Conservation (phyloP, 2,329 filamentous ascomycete species). For the Penicillium expansum region DNA sequence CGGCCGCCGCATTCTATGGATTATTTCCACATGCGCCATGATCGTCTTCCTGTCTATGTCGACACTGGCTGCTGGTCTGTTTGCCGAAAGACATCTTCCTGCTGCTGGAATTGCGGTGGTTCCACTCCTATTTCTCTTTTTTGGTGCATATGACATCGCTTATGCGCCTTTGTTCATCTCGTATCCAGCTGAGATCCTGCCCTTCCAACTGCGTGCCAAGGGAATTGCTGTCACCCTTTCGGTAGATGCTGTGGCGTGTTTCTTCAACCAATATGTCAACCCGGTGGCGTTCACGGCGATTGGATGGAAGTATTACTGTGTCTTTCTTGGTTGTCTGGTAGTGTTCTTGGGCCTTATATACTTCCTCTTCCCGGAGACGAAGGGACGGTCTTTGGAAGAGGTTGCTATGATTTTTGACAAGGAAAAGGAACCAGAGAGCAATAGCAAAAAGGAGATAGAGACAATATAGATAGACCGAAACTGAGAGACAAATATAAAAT, state of each 20-base stretch:
- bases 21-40: slow-evolving; percentile 21
- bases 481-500: neutral
- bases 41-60: slow-evolving; percentile 24
- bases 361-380: slow-evolving; percentile 37
- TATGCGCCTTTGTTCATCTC: slow-evolving; percentile 29
- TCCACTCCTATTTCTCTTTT: slow-evolving; percentile 37
- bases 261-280: slow-evolving; percentile 46
- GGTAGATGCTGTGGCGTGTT: slow-evolving; percentile 29
- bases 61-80: slow-evolving; percentile 23
- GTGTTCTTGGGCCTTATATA: slow-evolving; percentile 36
- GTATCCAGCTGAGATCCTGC: slow-evolving; percentile 34
- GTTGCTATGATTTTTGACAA: slow-evolving; percentile 23
- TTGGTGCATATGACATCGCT: slow-evolving; percentile 31
- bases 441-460: neutral
- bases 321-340: slow-evolving; percentile 39
- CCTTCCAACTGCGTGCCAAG: slow-evolving; percentile 38
- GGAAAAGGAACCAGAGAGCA: neutral
- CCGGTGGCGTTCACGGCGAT: slow-evolving; percentile 42
- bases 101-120: slow-evolving; percentile 33
- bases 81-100: slow-evolving; percentile 20
- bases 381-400: slow-evolving; percentile 25
- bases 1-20: slow-evolving; percentile 23
- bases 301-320: slow-evolving; percentile 44
- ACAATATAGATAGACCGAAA: neutral
- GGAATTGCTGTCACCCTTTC: slow-evolving; percentile 31